These are phyloP conservation scores for Rhizophagus prolifer DNA, from an alignment of 192 early-diverging fungal species.

Conservation along the genomic window DNA sequence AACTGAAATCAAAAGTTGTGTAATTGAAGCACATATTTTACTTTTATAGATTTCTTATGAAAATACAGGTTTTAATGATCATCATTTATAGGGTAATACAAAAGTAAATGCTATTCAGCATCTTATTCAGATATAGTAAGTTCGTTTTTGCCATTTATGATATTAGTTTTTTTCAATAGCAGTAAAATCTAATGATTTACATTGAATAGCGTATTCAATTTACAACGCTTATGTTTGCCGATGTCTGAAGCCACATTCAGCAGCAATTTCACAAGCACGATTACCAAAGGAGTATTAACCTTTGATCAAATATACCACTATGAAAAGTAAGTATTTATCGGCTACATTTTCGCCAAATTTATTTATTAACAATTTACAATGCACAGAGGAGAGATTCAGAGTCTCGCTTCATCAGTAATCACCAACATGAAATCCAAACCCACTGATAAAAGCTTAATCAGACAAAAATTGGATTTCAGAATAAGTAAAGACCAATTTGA, in stretches of 20 bases:
- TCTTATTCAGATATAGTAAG: slow-evolving; percentile 21
- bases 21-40: slow-evolving; percentile 14
- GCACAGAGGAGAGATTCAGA: slow-evolving; percentile 18
- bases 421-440: background rate
- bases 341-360: too few species aligned
- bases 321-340: slow-evolving; percentile 8
- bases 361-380: too few species aligned
- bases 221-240: background rate
- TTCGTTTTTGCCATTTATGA: slow-evolving; percentile 14
- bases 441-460: slow-evolving; percentile 21
- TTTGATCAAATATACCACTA: background rate
- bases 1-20: slow-evolving; percentile 15
- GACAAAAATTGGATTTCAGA: background rate
- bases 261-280: slow-evolving; percentile 7
- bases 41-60: background rate
- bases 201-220: slow-evolving; percentile 13
- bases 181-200: background rate
- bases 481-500: slow-evolving; percentile 3
- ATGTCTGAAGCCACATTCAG: slow-evolving; percentile 9
- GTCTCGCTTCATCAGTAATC: slow-evolving; percentile 13
- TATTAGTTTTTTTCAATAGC: background rate
- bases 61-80: slow-evolving; percentile 17
- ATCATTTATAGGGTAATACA: slow-evolving; percentile 21
- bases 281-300: too few species aligned
- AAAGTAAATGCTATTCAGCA: slow-evolving; percentile 13